A percentile compares a stretch with the other conserved stretches of the same genome.
phyloP scores from a whole-genome alignment of 805 yeast genomes.

The Metschnikowia santaceciliae region DNA sequence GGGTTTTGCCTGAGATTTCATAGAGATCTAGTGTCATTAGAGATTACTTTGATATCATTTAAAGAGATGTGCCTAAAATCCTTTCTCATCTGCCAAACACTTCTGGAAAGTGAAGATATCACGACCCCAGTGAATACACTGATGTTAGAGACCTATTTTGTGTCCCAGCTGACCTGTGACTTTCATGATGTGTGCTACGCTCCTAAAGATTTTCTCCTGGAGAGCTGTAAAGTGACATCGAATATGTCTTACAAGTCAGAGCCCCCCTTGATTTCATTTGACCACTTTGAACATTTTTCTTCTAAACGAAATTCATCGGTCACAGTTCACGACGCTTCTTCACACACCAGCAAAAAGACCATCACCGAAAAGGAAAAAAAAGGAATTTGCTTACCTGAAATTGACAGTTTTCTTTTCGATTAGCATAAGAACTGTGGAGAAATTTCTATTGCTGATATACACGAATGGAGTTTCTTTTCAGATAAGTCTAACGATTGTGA shows the following conservation, averaged over 20 bases:
- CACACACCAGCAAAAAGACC: not conserved
- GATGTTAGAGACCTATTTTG: not conserved
- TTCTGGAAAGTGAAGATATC: not conserved
- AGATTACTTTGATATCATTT: not conserved
- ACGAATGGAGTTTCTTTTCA: not conserved
- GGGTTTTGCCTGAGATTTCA: too few species aligned
- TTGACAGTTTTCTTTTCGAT: not conserved
- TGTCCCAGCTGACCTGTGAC: not conserved
- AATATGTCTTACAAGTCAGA: not conserved
- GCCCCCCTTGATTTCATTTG: not conserved
- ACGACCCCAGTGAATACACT: not conserved
- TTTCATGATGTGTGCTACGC: not conserved
- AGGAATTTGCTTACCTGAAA: not conserved
- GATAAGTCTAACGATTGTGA: not conserved
- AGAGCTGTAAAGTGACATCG: not conserved
- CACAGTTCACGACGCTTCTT: not conserved
- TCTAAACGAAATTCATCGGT: not conserved
- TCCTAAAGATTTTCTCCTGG: not conserved
- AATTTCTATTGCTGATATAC: not conserved
- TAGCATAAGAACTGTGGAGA: not conserved
- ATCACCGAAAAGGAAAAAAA: not conserved
- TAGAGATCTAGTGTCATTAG: not conserved
- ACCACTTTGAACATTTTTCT: not conserved
- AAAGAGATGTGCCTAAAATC: not conserved
- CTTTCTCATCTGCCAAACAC: not conserved